Base-by-base conservation (phyloP, 2,329 filamentous ascomycete species). In the Ophiostoma sp. region DNA sequence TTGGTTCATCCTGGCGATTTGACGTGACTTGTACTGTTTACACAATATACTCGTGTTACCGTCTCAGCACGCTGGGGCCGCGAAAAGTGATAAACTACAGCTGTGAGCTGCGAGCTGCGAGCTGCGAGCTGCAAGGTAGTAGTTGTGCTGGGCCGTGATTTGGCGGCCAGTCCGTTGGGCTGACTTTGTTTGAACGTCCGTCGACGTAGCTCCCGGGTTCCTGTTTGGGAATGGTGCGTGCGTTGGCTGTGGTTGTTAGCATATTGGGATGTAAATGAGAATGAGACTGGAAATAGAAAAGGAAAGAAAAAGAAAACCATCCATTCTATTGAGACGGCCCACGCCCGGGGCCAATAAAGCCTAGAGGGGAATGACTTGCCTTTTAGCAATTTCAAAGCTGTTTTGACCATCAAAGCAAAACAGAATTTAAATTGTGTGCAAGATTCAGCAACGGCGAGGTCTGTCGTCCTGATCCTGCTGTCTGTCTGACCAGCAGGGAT, bases 1-100 rank as follows among this genome's bases (percentile, higher is more conserved):
- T 44, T 67, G 65, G 39, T 67, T 67, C 65, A 67, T 67, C 23
- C 17, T 67, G 62, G 23, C 33, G 33, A 65, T n/a, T 13, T 64
- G 15, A 23, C 15, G 52, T 27, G 10, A 13, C 10, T 15, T 27
- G 10, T 27, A 48, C 17, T 64, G 27, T 35, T 64, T 35, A 35
- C 6, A 35, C 33, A 23, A 39, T 15, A 23, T 15, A 23, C 11
- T n/a, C n/a, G 17, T 41, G 62, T 23, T 65, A 23, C 62, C 62
- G 62, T 65, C 57, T 62, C 31, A 11, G n/a, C 62, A 41, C 39
- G 4, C 39, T 41, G 39, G 39, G 39, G 10, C 39, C 39, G 39
- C 15, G 39, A 41, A 13, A 41, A 13, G 39, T 41, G 39, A 41
- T 11, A 41, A 13, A 41, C 39, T 15, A 60, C 23, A 17, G 57